Conservation (phyloP, 768 basidiomycete genomes). For the Thelephora ganbajun region DNA sequence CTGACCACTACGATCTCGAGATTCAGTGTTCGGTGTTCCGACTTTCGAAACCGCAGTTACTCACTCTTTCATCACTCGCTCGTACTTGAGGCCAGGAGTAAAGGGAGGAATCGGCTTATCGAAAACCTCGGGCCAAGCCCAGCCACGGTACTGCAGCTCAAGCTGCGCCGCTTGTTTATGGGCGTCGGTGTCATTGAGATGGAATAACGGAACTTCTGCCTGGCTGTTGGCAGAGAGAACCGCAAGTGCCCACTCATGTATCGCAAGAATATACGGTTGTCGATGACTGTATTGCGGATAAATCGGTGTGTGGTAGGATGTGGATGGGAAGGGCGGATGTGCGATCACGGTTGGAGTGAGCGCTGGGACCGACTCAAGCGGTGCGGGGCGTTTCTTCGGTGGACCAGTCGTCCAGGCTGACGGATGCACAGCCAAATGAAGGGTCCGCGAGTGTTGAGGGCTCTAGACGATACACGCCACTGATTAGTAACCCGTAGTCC, state of each 20-base stretch:
- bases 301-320: background rate
- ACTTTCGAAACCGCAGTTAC: slow-evolving; percentile 6
- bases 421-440: slow-evolving; percentile 72
- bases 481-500: slow-evolving; percentile 1
- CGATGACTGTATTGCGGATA: background rate
- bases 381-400: slow-evolving; percentile 18
- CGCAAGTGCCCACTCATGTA: background rate
- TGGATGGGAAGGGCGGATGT: background rate
- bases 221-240: background rate
- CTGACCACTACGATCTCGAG: slow-evolving; percentile 24
- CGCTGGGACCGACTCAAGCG: background rate
- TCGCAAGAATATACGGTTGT: background rate
- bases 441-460: slow-evolving; percentile 39
- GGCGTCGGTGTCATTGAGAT: slow-evolving; percentile 8
- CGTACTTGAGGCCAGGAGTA: slow-evolving; percentile 20
- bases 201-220: slow-evolving; percentile 11
- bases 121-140: slow-evolving; percentile 28
- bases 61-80: slow-evolving; percentile 16
- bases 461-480: slow-evolving; percentile 20
- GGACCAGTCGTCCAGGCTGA: slow-evolving; percentile 56
- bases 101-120: slow-evolving; percentile 21
- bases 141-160: slow-evolving; percentile 21
- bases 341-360: background rate
- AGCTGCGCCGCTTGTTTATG: slow-evolving; percentile 13
- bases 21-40: too few species aligned